Percentiles rank a stretch among this genome's conserved stretches.
phyloP scores from a whole-genome alignment of 306 rosid species.

The Prunus salicina region DNA sequence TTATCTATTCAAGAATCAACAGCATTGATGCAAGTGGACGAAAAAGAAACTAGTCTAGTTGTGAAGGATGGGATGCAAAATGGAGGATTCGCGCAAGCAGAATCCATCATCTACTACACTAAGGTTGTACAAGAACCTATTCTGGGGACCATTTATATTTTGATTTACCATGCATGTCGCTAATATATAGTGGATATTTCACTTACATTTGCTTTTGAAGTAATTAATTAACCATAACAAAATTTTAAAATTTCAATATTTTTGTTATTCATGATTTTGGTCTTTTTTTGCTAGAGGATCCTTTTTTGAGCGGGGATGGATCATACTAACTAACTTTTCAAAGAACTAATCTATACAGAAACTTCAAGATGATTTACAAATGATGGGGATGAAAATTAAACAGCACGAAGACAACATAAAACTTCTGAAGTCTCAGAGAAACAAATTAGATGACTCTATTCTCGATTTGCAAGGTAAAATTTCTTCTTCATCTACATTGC shows the following conservation, averaged over 20 bases:
- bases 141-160: background rate
- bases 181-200: background rate
- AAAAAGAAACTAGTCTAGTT: conserved; percentile 32
- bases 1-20: conserved; percentile 41
- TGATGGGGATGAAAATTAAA: conserved; percentile 65
- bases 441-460: conserved; percentile 66
- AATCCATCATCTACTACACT: conserved; percentile 49
- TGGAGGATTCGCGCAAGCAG: conserved; percentile 51
- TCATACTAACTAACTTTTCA: conserved; percentile 14
- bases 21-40: conserved; percentile 47
- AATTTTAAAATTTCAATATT: background rate
- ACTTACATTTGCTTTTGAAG: background rate
- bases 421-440: conserved; percentile 49
- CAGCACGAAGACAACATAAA: conserved; percentile 67
- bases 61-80: conserved; percentile 33
- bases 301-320: background rate
- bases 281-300: background rate
- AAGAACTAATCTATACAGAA: conserved; percentile 49
- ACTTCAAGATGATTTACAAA: conserved; percentile 71
- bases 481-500: background rate
- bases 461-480: conserved; percentile 71
- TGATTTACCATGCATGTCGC: background rate
- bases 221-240: background rate
- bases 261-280: background rate
- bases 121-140: conserved; percentile 39